Conservation (phyloP, 1,284 basidiomycete genomes). For the Cryptococcus maquisensis region DNA sequence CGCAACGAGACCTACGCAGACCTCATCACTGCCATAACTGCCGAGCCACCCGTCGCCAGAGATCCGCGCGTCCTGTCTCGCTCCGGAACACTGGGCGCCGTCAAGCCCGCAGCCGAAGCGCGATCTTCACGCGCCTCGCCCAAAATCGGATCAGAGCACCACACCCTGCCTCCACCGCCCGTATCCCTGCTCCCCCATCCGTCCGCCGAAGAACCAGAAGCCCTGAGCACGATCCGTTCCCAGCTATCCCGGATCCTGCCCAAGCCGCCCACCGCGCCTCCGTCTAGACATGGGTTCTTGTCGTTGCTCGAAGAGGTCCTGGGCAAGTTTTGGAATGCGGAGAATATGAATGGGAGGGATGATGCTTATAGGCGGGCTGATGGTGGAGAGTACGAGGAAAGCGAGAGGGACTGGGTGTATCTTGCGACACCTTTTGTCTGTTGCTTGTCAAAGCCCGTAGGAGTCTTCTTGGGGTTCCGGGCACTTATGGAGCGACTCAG, state of each 20-base stretch:
- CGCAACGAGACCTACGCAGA: conserved; percentile 44
- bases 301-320: conserved; percentile 39
- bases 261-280: conserved; percentile 35
- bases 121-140: background rate
- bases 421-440: conserved; percentile 44
- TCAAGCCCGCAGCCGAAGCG: background rate
- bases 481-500: conserved; percentile 38
- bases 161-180: background rate
- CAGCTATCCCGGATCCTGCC: conserved; percentile 34
- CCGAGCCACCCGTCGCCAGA: conserved; percentile 16
- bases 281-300: conserved; percentile 33
- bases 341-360: conserved; percentile 17
- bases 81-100: background rate
- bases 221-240: conserved; percentile 20
- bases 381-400: conserved; percentile 10
- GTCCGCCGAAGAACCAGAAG: conserved; percentile 1
- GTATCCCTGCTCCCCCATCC: background rate
- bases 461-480: conserved; percentile 39
- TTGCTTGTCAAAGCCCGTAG: conserved; percentile 33
- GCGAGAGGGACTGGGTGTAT: conserved; percentile 40
- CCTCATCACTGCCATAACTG: conserved; percentile 41
- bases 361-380: conserved; percentile 12
- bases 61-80: background rate
- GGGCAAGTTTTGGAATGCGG: conserved; percentile 39
- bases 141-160: background rate